Conservation (phyloP, 192 early-diverging fungal species). For the Podila clonocystis region DNA sequence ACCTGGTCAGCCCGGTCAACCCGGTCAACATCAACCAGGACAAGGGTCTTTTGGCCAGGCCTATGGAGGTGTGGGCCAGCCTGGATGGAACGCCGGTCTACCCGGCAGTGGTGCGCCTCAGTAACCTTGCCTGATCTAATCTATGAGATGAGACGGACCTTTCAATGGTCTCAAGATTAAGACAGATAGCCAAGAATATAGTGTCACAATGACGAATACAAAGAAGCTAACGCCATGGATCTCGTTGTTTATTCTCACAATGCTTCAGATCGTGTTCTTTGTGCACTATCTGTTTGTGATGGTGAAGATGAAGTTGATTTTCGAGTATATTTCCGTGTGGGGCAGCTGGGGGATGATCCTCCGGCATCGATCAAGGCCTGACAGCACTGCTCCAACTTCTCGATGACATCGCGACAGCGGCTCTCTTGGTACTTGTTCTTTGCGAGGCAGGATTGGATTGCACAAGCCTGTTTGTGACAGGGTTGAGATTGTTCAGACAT, state of each 20-base stretch:
- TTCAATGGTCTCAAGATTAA: neutral
- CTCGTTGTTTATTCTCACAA: neutral
- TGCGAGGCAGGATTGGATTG: constrained; percentile 64
- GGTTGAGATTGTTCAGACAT: constrained; percentile 20
- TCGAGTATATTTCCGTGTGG: constrained; percentile 44
- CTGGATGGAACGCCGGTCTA: constrained; percentile 25
- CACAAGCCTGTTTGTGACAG: constrained; percentile 56
- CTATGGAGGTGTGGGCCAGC: constrained; percentile 1
- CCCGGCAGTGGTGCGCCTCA: constrained; percentile 30
- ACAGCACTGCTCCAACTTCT: constrained; percentile 57
- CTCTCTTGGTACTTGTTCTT: constrained; percentile 62
- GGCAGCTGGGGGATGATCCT: constrained; percentile 54
- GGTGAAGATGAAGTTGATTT: neutral
- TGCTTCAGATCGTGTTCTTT: neutral
- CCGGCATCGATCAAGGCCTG: constrained; percentile 50
- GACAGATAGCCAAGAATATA: neutral
- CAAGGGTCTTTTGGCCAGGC: constrained; percentile 19
- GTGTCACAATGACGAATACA: neutral
- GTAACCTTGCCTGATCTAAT: constrained; percentile 6
- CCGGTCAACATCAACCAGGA: constrained; percentile 9
- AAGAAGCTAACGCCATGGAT: too few species aligned
- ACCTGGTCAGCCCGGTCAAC: constrained; percentile 9
- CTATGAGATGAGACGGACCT: neutral
- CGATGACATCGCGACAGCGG: constrained; percentile 52
- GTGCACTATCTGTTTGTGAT: neutral